These are phyloP conservation scores for Lipomyces orientalis DNA, from an alignment of 805 yeast species.

Conservation along the genomic window DNA sequence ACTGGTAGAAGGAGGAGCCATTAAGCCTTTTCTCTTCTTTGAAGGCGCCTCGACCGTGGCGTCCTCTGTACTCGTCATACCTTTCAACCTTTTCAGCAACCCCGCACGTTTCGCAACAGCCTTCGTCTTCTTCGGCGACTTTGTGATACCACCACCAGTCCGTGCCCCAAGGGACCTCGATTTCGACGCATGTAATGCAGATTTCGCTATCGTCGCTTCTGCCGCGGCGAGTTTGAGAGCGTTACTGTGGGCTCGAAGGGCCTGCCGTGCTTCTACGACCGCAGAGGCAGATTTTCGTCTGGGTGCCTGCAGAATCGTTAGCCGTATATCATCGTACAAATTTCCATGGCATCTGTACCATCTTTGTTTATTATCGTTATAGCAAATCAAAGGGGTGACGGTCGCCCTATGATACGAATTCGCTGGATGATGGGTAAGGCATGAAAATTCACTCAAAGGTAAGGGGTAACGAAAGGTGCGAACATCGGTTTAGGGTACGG, in stretches of 20 bases:
- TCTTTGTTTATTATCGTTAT: not conserved
- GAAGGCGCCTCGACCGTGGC: not conserved
- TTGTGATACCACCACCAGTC: constrained; percentile 3
- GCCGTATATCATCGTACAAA: not conserved
- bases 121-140: constrained; percentile 11
- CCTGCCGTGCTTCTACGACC: constrained; percentile 33
- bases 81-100: constrained; percentile 7
- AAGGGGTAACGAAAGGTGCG: not conserved
- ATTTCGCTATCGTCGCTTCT: constrained; percentile 19
- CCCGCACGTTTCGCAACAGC: not conserved
- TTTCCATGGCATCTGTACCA: not conserved
- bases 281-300: constrained; percentile 28
- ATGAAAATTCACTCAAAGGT: not conserved
- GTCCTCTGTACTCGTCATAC: not conserved
- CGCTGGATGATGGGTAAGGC: no score
- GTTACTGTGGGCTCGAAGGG: constrained; percentile 29
- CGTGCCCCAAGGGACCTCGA: constrained; percentile 16
- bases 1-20: not conserved
- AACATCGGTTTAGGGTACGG: not conserved
- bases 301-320: constrained; percentile 24
- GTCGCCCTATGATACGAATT: not conserved
- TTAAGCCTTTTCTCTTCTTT: not conserved
- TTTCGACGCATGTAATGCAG: constrained; percentile 4
- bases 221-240: constrained; percentile 33
- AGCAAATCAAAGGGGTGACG: not conserved